Conservation (phyloP, 495 filamentous ascomycete species). For the Penicillium daleae region DNA sequence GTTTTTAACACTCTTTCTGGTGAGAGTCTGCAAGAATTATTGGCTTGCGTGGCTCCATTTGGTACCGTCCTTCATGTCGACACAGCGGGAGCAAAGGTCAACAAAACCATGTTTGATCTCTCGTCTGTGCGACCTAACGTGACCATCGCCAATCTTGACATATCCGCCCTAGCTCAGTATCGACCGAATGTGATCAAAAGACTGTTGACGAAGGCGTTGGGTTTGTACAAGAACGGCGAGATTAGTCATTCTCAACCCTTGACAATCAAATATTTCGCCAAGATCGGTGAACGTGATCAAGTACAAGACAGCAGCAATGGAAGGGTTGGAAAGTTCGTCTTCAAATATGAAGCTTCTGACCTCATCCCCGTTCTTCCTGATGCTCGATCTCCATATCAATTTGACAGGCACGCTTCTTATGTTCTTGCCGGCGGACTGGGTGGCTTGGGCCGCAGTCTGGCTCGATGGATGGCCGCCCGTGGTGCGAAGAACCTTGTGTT, state of each 20-base stretch:
- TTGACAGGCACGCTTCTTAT: conserved; percentile 25
- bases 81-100: conserved; percentile 34
- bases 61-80: conserved; percentile 53
- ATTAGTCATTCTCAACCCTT: conserved; percentile 9
- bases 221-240: conserved; percentile 12
- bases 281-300: conserved; percentile 18
- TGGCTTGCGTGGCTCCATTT: conserved; percentile 53
- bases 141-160: conserved; percentile 32
- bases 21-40: conserved; percentile 46
- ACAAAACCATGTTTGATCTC: conserved; percentile 27
- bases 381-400: conserved; percentile 20
- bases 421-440: conserved; percentile 46
- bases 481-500: conserved; percentile 39
- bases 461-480: conserved; percentile 41
- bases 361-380: conserved; percentile 23
- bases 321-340: conserved; percentile 15
- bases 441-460: conserved; percentile 42
- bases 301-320: background rate
- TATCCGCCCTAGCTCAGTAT: conserved; percentile 23
- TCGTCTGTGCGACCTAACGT: conserved; percentile 22
- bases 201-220: conserved; percentile 11
- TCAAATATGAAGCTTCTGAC: conserved; percentile 16
- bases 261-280: conserved; percentile 12
- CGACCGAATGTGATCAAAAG: conserved; percentile 9
- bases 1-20: conserved; percentile 55